phyloP scores from a whole-genome alignment of 345 rosid genomes.

The Salix purpurea region DNA sequence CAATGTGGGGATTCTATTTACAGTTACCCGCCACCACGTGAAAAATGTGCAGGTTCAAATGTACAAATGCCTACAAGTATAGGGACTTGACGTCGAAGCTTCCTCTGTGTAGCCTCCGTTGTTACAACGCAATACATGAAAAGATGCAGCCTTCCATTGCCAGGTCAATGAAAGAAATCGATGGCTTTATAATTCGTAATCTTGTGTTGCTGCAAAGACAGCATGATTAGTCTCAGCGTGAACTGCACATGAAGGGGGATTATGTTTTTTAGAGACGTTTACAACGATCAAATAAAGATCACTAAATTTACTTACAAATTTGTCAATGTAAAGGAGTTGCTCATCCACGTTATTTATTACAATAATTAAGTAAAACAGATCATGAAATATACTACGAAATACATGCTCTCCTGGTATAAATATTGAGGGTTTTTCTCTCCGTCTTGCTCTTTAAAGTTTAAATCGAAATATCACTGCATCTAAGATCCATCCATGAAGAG shows the following conservation, averaged over 20 bases:
- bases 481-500: conserved; percentile 79
- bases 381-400: not conserved
- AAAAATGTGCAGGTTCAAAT: conserved; percentile 30
- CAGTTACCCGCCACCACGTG: conserved; percentile 31
- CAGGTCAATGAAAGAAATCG: not conserved
- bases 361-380: conserved; percentile 6
- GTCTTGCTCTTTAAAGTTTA: not conserved
- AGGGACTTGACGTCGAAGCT: conserved; percentile 24
- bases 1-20: not conserved
- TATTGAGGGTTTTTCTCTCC: not conserved
- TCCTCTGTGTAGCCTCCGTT: conserved; percentile 28
- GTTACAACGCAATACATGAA: conserved; percentile 28
- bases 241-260: not conserved
- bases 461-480: not conserved
- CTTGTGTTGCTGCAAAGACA: not conserved
- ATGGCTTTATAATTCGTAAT: not conserved
- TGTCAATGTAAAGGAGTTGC: not conserved
- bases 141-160: conserved; percentile 8
- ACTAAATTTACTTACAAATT: too few species aligned
- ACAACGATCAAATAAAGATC: too few species aligned
- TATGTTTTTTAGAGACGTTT: not conserved
- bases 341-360: conserved; percentile 19
- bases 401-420: not conserved
- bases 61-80: conserved; percentile 26
- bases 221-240: not conserved